These are phyloP conservation scores for Entomortierella lignicola DNA, from an alignment of 192 early-diverging fungal species.

Conservation along the genomic window DNA sequence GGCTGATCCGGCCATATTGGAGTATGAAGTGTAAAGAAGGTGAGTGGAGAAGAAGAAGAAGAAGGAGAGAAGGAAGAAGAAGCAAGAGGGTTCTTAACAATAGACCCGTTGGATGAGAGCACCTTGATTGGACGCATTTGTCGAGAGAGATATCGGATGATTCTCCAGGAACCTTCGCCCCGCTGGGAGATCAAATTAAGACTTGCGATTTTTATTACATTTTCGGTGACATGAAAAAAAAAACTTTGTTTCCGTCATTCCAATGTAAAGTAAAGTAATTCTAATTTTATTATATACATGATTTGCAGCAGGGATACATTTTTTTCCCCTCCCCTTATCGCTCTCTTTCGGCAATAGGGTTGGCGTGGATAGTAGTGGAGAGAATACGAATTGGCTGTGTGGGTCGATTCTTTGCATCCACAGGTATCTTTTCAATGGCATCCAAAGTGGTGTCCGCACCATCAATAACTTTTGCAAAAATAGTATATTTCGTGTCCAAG, in stretches of 20 bases:
- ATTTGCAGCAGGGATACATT: no score
- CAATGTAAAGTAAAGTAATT: no score
- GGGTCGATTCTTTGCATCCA: slow-evolving; percentile 86
- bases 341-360: slow-evolving; percentile 85
- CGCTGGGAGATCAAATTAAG: no score
- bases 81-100: background rate
- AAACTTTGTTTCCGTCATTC: no score
- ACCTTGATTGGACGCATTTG: no score
- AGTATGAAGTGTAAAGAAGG: slow-evolving; percentile 2
- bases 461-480: slow-evolving; percentile 94
- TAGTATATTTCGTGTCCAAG: slow-evolving; percentile 91
- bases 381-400: slow-evolving; percentile 80
- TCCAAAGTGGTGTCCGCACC: slow-evolving; percentile 85
- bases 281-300: no score
- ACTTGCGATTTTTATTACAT: no score
- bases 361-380: slow-evolving; percentile 91
- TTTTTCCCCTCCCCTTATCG: no score
- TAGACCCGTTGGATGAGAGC: no score
- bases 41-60: background rate
- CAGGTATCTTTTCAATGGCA: slow-evolving; percentile 87
- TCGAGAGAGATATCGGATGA: no score
- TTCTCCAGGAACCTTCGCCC: no score
- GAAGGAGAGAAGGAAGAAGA: background rate
- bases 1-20: slow-evolving; percentile 48
- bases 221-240: no score